phyloP scores from a whole-genome alignment of 306 rosid genomes.

The Gastrolobium villosum region DNA sequence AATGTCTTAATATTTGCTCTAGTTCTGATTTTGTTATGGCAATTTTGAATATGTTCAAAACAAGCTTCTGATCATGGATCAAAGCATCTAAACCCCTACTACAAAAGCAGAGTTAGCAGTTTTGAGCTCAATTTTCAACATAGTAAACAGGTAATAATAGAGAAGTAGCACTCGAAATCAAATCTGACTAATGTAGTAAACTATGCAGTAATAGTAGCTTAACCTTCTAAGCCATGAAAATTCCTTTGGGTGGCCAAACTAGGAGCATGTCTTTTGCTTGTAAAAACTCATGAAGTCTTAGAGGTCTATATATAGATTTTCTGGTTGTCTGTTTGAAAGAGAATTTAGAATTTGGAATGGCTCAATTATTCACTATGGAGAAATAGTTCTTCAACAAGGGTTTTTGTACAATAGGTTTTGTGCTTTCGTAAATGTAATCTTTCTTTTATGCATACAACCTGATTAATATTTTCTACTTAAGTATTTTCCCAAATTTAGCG shows the following conservation, averaged over 20 bases:
- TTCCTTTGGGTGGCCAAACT: constrained; percentile 25
- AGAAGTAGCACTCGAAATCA: constrained; percentile 31
- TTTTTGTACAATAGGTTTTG: not conserved
- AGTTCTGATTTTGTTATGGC: constrained; percentile 37
- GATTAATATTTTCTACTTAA: not conserved
- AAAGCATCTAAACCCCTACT: constrained; percentile 77
- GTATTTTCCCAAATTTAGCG: not conserved
- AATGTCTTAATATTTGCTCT: constrained; percentile 1
- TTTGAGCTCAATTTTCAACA: constrained; percentile 81
- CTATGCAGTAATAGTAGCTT: constrained; percentile 1
- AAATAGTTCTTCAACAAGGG: not conserved
- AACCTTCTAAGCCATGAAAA: not conserved
- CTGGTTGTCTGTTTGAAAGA: not conserved
- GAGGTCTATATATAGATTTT: not conserved
- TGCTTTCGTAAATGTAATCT: not conserved
- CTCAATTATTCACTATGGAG: not conserved
- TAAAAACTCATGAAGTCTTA: not conserved
- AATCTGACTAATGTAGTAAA: constrained; percentile 6
- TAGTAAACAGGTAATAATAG: constrained; percentile 28
- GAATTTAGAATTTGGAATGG: constrained; percentile 12
- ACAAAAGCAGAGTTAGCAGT: constrained; percentile 87
- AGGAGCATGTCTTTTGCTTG: constrained; percentile 26
- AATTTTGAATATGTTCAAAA: constrained; percentile 80
- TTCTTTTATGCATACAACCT: not conserved
- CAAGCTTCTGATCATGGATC: constrained; percentile 77